Conservation (phyloP, 768 basidiomycete species). For the Mycena rosella region DNA sequence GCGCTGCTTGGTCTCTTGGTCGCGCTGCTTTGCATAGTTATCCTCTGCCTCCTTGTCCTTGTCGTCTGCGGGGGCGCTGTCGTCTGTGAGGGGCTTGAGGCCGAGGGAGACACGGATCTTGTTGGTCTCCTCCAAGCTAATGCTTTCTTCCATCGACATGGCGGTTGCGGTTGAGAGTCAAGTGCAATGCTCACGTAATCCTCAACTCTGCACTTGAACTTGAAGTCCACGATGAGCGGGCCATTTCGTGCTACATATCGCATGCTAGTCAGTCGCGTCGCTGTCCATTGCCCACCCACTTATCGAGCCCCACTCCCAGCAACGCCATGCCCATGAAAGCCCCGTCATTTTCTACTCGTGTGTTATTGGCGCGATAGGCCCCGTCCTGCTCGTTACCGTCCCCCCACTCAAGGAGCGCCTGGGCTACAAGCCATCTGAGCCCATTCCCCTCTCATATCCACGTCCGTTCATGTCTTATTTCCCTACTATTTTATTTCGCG, state of each 20-base stretch:
- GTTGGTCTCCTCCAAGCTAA: slow-evolving; percentile 95
- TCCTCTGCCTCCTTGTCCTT: slow-evolving; percentile 88
- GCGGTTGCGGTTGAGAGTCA: slow-evolving; percentile 24
- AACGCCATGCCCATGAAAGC: slow-evolving; percentile 91
- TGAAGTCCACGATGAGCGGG: slow-evolving; percentile 48
- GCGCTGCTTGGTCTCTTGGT: slow-evolving; percentile 75
- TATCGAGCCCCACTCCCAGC: slow-evolving; percentile 59
- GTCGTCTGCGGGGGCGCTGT: slow-evolving; percentile 75
- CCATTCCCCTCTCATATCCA: slow-evolving; percentile 83
- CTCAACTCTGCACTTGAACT: slow-evolving; percentile 8
- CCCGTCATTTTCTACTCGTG: slow-evolving; percentile 93
- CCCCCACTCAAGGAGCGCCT: slow-evolving; percentile 85
- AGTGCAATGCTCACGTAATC: slow-evolving; percentile 15
- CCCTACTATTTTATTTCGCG: not conserved
- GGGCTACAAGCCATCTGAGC: slow-evolving; percentile 78
- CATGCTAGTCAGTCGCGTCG: slow-evolving; percentile 53
- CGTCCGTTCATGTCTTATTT: slow-evolving; percentile 58
- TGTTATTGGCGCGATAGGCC: slow-evolving; percentile 80
- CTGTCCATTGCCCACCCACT: not conserved
- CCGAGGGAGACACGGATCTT: slow-evolving; percentile 95
- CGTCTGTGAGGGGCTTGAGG: slow-evolving; percentile 92
- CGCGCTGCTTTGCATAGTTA: slow-evolving; percentile 84
- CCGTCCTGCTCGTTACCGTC: slow-evolving; percentile 76
- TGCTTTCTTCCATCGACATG: slow-evolving; percentile 87
- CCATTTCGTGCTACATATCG: slow-evolving; percentile 68